A percentile compares a stretch with the other conserved stretches of the same genome.
Evolutionary conservation across 2,329 filamentous ascomycete species (phyloP).

Genomic region (Pseudocercospora fuligena): DNA sequence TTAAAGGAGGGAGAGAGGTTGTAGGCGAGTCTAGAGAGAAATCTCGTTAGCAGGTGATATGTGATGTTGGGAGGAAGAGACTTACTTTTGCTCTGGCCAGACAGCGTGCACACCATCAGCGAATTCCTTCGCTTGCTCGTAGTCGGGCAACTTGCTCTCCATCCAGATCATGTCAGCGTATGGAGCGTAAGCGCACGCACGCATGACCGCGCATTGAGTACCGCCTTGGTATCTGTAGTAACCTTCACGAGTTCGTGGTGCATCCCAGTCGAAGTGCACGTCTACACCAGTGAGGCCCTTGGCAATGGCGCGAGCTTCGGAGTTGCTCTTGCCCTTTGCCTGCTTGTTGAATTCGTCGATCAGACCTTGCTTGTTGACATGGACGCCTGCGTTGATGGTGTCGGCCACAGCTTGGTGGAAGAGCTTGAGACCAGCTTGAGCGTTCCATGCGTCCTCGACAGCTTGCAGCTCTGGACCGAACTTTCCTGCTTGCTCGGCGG

Average conservation of each 20-base stretch:
- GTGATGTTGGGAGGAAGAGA: slow-evolving; percentile 27
- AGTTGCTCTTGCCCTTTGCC: slow-evolving; percentile 82
- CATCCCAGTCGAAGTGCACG: slow-evolving; percentile 92
- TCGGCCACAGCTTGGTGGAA: slow-evolving; percentile 90
- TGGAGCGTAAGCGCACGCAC: slow-evolving; percentile 88
- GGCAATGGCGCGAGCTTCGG: slow-evolving; percentile 79
- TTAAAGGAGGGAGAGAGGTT: slow-evolving; percentile 99
- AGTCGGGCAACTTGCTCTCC: slow-evolving; percentile 97
- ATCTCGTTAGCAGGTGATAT: not conserved
- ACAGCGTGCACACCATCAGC: slow-evolving; percentile 90
- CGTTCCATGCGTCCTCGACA: slow-evolving; percentile 88
- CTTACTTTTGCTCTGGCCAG: slow-evolving; percentile 94
- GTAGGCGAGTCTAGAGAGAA: slow-evolving; percentile 75
- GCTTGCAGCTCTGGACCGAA: slow-evolving; percentile 78
- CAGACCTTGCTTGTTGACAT: slow-evolving; percentile 71
- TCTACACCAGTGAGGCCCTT: slow-evolving; percentile 77
- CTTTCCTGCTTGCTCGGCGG: slow-evolving; percentile 83
- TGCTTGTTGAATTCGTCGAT: slow-evolving; percentile 69
- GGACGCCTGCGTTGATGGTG: slow-evolving; percentile 71
- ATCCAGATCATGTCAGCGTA: slow-evolving; percentile 99
- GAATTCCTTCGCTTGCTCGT: slow-evolving; percentile 87
- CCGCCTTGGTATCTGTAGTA: slow-evolving; percentile 94
- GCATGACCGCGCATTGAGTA: slow-evolving; percentile 88
- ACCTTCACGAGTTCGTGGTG: slow-evolving; percentile 89
- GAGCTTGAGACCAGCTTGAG: slow-evolving; percentile 78